These are phyloP conservation scores for Macaranga tanarius DNA, from an alignment of 441 rosid species.

Conservation along the genomic window DNA sequence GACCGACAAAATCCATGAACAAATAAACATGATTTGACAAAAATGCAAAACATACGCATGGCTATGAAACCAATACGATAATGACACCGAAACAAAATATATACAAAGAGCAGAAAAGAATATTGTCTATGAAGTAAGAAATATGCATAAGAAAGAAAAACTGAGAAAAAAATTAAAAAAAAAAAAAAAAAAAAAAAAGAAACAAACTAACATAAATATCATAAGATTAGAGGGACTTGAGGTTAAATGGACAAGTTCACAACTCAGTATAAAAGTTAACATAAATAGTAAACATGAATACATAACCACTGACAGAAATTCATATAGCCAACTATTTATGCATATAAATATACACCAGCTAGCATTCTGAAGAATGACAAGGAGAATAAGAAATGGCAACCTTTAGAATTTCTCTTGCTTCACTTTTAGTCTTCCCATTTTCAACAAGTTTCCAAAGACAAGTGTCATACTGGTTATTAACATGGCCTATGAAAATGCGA, in stretches of 20 bases:
- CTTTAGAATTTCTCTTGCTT: conserved; percentile 66
- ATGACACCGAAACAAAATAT: background rate
- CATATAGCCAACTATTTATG: background rate
- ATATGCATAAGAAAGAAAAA: background rate
- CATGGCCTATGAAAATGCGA: conserved; percentile 58
- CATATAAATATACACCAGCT: background rate
- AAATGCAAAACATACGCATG: conserved; percentile 10
- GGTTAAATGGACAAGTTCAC: background rate
- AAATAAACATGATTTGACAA: background rate
- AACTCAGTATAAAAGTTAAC: background rate
- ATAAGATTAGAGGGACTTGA: background rate
- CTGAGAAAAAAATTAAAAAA: background rate
- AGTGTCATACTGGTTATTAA: conserved; percentile 56
- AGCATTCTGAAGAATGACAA: background rate
- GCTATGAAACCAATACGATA: background rate
- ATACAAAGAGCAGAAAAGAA: background rate
- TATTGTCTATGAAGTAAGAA: background rate
- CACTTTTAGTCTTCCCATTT: conserved; percentile 57
- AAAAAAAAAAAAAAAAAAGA: background rate
- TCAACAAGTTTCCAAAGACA: conserved; percentile 78
- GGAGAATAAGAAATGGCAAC: conserved; percentile 30
- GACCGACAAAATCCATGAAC: conserved; percentile 7
- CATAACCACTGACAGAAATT: background rate
- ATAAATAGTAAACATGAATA: background rate
- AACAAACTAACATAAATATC: background rate